Conservation (phyloP, 2,329 filamentous ascomycete species). For the Colletotrichum ledebouriae region DNA sequence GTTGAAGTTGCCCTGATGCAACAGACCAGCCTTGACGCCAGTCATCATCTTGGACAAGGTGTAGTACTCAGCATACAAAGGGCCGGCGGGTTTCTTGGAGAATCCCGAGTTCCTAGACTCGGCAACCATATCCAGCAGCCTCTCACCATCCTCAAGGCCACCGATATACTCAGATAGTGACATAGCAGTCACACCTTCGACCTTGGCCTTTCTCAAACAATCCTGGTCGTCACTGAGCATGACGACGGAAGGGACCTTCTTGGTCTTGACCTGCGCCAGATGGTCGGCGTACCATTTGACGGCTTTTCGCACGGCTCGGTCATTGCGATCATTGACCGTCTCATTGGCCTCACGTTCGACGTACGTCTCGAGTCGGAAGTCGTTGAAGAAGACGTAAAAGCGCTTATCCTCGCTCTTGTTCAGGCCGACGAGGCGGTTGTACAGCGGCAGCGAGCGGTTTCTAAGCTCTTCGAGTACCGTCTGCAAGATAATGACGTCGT, state of each 20-base stretch:
- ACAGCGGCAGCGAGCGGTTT: constrained; percentile 92
- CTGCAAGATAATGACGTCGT: constrained; percentile 96
- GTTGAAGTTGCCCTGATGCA: constrained; percentile 96
- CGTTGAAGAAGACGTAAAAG: constrained; percentile 99
- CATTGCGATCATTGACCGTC: constrained; percentile 96
- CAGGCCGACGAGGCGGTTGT: constrained; percentile 90
- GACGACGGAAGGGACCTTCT: constrained; percentile 80
- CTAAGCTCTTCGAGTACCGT: constrained; percentile 96
- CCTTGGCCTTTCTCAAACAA: constrained; percentile 85
- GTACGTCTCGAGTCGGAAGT: constrained; percentile 94
- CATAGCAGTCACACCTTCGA: constrained; percentile 78
- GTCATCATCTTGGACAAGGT: constrained; percentile 95
- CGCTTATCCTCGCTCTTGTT: constrained; percentile 97
- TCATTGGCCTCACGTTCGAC: constrained; percentile 81
- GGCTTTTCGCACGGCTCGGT: constrained; percentile 87
- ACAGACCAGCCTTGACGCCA: constrained; percentile 85
- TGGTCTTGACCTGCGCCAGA: constrained; percentile 73
- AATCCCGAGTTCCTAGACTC: constrained; percentile 79
- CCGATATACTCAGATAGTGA: constrained; percentile 84
- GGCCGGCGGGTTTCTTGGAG: constrained; percentile 71
- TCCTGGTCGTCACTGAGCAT: constrained; percentile 96
- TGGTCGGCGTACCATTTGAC: constrained; percentile 93
- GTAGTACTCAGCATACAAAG: constrained; percentile 91
- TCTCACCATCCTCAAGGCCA: constrained; percentile 85
- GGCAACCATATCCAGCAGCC: constrained; percentile 92